Percentiles rank a stretch among this genome's conserved stretches.
Evolutionary conservation across 2,329 filamentous ascomycete genomes (phyloP).

Genomic region (Delphinella strobiligena): DNA sequence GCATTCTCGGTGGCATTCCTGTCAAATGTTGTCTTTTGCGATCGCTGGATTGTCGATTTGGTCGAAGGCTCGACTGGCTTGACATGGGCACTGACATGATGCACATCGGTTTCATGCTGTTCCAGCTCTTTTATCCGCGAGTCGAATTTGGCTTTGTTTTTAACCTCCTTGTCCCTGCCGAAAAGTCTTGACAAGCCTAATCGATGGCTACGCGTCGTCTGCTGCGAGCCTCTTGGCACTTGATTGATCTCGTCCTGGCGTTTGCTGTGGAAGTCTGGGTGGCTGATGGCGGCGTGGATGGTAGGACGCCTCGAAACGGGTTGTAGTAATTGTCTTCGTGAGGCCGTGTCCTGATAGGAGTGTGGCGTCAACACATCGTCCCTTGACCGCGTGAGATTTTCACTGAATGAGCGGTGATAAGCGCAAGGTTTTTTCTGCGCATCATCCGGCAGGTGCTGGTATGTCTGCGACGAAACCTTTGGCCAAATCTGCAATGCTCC

Average conservation of each 20-base stretch:
- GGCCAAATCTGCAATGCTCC: conserved; percentile 9
- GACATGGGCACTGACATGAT: too few relatives aligned
- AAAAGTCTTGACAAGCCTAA: conserved; percentile 6
- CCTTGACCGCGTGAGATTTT: neutral
- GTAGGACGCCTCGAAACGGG: conserved; percentile 6
- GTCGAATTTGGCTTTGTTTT: conserved; percentile 1
- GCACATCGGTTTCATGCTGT: too few relatives aligned
- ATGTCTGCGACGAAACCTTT: neutral
- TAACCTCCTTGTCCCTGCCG: conserved; percentile 5
- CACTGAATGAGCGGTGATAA: conserved; percentile 22
- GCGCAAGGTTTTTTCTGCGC: too few relatives aligned
- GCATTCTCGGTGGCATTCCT: conserved; percentile 32
- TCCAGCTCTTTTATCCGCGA: neutral
- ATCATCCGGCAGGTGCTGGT: too few relatives aligned
- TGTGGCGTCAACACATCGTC: neutral
- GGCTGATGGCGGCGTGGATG: conserved; percentile 12
- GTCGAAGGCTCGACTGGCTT: conserved; percentile 4
- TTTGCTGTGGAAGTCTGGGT: conserved; percentile 1
- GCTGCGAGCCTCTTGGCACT: neutral
- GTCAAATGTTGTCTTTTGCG: conserved; percentile 14
- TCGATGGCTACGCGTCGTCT: conserved; percentile 4
- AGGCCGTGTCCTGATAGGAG: neutral
- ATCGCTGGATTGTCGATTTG: conserved; percentile 4
- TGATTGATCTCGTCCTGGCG: neutral
- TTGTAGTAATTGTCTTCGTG: conserved; percentile 11